Evolutionary conservation across 129 eudicot species (phyloP).

Genomic region (Flaveria trinervia): DNA sequence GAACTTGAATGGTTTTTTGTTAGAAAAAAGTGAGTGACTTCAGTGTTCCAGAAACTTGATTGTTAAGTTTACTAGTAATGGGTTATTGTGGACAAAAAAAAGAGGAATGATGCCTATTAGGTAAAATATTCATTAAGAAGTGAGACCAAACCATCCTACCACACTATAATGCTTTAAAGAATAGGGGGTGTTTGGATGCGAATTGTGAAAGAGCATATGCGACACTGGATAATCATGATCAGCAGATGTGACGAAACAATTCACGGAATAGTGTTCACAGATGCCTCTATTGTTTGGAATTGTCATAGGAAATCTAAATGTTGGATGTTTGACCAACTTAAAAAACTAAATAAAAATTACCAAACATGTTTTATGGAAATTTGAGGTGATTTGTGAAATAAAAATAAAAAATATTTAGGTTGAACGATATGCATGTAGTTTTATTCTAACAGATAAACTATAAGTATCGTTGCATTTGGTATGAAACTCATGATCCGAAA

Average conservation of each 20-base stretch:
- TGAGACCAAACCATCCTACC: background rate
- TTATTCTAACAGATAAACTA: background rate
- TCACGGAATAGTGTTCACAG: background rate
- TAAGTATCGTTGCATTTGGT: background rate
- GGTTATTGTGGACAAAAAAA: no score
- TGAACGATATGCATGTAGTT: no score
- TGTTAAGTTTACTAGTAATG: no score
- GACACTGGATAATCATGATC: background rate
- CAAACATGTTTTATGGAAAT: background rate
- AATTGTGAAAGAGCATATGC: constrained; percentile 1
- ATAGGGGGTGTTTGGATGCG: background rate
- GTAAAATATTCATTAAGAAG: background rate
- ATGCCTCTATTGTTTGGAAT: no score
- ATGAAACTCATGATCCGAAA: background rate
- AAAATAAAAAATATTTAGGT: background rate
- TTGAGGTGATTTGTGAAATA: background rate
- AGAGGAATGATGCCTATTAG: no score
- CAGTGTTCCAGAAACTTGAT: no score
- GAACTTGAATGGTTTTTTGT: no score
- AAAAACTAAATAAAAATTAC: background rate
- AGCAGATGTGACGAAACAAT: background rate
- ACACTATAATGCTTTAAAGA: background rate
- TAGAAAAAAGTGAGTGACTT: no score
- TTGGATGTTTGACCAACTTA: background rate
- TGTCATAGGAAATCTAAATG: background rate